A percentile compares a stretch with the other conserved stretches of the same genome.
phyloP scores from a whole-genome alignment of 2,329 filamentous ascomycete genomes.

The Hypoxylon sp. region DNA sequence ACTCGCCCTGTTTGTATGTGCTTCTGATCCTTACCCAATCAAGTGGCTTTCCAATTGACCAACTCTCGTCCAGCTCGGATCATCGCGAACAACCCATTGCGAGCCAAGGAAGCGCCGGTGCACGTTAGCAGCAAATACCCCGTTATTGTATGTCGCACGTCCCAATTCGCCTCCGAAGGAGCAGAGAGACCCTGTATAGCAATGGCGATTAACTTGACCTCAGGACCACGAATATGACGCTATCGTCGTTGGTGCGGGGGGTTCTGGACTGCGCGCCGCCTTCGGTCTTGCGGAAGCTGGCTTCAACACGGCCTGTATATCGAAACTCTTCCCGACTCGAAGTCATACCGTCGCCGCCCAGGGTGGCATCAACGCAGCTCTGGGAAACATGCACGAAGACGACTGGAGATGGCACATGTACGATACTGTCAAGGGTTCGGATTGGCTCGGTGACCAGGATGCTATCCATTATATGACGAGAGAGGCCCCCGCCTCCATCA shows the following conservation, averaged over 20 bases:
- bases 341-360: slow-evolving; percentile 84
- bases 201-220: slow-evolving; percentile 33
- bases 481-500: slow-evolving; percentile 88
- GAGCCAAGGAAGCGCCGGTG: slow-evolving; percentile 91
- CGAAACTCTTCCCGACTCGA: slow-evolving; percentile 85
- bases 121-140: slow-evolving; percentile 91
- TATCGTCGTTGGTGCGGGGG: slow-evolving; percentile 87
- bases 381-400: slow-evolving; percentile 97
- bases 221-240: slow-evolving; percentile 99
- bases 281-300: slow-evolving; percentile 88
- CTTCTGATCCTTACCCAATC: not conserved
- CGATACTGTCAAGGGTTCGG: slow-evolving; percentile 96
- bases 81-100: slow-evolving; percentile 83
- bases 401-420: slow-evolving; percentile 99
- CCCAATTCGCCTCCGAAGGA: slow-evolving; percentile 1
- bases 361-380: slow-evolving; percentile 86
- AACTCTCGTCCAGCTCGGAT: slow-evolving; percentile 70
- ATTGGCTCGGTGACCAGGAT: slow-evolving; percentile 97
- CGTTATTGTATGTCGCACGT: slow-evolving; percentile 75
- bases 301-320: slow-evolving; percentile 89
- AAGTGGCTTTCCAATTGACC: slow-evolving; percentile 22
- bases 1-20: slow-evolving; percentile 78
- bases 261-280: slow-evolving; percentile 80
- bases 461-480: slow-evolving; percentile 99
- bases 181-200: slow-evolving; percentile 18